Evolutionary conservation across 2,329 filamentous ascomycete species (phyloP), one percentile per base, ranked within the genome.

Genomic region (Botrytis hyacinthi): DNA sequence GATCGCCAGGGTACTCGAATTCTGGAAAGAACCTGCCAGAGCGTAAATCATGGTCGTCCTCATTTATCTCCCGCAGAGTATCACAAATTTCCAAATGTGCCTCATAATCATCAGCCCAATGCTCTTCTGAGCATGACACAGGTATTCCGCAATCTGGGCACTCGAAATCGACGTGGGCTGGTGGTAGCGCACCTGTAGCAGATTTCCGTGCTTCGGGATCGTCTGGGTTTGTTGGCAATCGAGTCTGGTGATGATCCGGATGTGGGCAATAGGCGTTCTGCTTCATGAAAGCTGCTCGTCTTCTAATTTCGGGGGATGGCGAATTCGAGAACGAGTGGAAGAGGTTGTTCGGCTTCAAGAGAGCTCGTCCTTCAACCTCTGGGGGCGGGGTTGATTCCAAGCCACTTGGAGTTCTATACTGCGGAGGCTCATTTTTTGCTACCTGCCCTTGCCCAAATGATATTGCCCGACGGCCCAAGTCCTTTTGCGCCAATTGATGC

Each of bases 31-130:
- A 92, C 42, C 96, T 89, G 5, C 96, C 96, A 29, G 94, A 97
- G 69, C 92, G 88, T 77, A 99, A 84, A 82, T 99, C 96, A 81
- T 99, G 97, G 78, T 99, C 96, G 80, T 99, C 96, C 84, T 99
- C 96, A 78, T 99, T 99, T 83, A 97, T 95, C 83, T 98, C 92
- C 77, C 92, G 87, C 73, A 99, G 85, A 0, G 93, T 93, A 80
- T 99, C 95, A 82, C 96, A 99, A 51, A 99, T 91, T 80, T 98
- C 89, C 75, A 99, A 83, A 82, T 99, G 96, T 29, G 91, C 88
- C 83, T 98, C 95, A 80, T 97, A 99, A 82, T 98, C 94, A 78
- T 97, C 94, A 81, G 93, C 94, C 93, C 95, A 98, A 82, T 99
- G 96, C 78, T 94, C 92, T 83, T 98, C 93, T 78, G 90, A 95